Base-by-base conservation (phyloP, 2,329 filamentous ascomycete genomes). In the Ophiostoma novo-ulmi region DNA sequence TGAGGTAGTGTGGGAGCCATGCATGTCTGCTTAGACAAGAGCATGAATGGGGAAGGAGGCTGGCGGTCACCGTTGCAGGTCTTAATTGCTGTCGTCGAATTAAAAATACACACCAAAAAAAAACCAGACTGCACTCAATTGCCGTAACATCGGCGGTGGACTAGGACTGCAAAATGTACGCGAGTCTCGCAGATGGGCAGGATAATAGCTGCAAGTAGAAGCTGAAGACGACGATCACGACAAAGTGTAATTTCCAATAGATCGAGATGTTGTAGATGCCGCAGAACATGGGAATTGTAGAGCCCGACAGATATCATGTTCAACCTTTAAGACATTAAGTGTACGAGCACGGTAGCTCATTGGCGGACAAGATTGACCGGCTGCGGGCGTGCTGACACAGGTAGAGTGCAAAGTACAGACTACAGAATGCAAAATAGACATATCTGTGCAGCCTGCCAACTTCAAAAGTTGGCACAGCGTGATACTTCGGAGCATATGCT, bases 401-500 rank as follows among this genome's bases (percentile, higher is more conserved):
- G 20, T 36, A 63, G 52, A 38, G 61, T 64, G 61, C 61, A 64
- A 64, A 36, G 31, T 64, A 31, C 61, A 38, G 22, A 38, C 38
- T 64, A 6, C 26, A 35, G 52, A 58, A 3, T 65, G 36, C 36
- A 20, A 20, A 11, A 22, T 14, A 65, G n/a, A 36, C 1, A 38
- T 14, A 65, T 5, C 35, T 35, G 63, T 39, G 63, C 63, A 38
- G 36, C 6, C 31, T 38, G 35, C 52, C 63, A 38, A 65, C 35
- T 22, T 38, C 20, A 39, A 6, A 38, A 65, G 17, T 65, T 38
- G 63, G 63, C 17, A 65, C 31, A n/a, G 13, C 22, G 63, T 65
- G 63, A 22, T 35, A 65, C 63, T 38, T 20, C 63, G 63, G 63
- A 65, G 63, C 63, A 65, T 39, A 65, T 65, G 63, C 63, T 65